A percentile compares a stretch with the other conserved stretches of the same genome.
phyloP scores from a whole-genome alignment of 2,329 filamentous ascomycete genomes.

The Penicillium fuscoglaucum region DNA sequence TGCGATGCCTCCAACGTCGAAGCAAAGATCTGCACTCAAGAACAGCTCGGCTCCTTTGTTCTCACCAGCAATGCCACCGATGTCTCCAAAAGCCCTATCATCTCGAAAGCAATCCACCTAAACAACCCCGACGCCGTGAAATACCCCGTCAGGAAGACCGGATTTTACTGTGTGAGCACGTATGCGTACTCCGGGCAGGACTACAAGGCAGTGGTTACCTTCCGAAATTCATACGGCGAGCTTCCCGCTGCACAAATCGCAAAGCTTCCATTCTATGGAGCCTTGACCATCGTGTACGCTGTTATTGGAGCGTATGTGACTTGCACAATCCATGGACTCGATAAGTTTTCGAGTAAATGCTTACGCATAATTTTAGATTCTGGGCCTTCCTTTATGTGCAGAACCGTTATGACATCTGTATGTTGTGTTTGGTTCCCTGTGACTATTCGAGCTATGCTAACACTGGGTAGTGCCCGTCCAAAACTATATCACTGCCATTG shows the following conservation, averaged over 20 bases:
- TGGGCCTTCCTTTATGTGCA: slow-evolving; percentile 97
- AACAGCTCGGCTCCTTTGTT: slow-evolving; percentile 83
- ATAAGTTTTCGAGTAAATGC: slow-evolving; percentile 2
- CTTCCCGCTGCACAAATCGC: slow-evolving; percentile 93
- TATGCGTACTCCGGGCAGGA: slow-evolving; percentile 65
- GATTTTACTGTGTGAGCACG: slow-evolving; percentile 92
- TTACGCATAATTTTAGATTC: slow-evolving; percentile 55
- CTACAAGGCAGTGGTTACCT: slow-evolving; percentile 82
- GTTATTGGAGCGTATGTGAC: slow-evolving; percentile 68
- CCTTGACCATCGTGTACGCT: slow-evolving; percentile 89
- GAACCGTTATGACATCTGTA: slow-evolving; percentile 85
- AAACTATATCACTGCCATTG: slow-evolving; percentile 97
- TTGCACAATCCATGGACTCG: background rate
- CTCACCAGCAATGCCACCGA: slow-evolving; percentile 73
- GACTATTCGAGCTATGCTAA: slow-evolving; percentile 34
- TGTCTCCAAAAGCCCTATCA: slow-evolving; percentile 68
- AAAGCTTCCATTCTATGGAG: slow-evolving; percentile 95
- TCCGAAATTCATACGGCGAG: slow-evolving; percentile 94
- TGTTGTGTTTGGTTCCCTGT: slow-evolving; percentile 40
- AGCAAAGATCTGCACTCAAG: slow-evolving; percentile 69
- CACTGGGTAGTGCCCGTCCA: slow-evolving; percentile 74
- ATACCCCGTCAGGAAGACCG: slow-evolving; percentile 84
- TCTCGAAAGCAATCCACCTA: slow-evolving; percentile 78
- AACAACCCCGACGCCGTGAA: slow-evolving; percentile 71
- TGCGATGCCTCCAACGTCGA: slow-evolving; percentile 73